phyloP scores from a whole-genome alignment of 352 stramenopile genomes.

The Phytophthora constricta region DNA sequence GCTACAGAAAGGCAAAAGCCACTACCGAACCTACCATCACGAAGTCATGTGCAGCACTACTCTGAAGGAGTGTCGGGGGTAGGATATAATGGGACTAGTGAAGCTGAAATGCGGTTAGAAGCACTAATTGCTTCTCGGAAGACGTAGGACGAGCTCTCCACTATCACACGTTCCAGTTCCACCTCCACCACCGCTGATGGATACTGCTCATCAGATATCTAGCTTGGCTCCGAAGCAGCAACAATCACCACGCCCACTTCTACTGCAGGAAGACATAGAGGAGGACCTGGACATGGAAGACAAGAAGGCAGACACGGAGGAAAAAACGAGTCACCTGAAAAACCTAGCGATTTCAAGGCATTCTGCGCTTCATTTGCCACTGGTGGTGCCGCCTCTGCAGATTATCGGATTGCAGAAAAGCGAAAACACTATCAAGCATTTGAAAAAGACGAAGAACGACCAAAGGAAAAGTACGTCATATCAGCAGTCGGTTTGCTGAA shows the following conservation, averaged over 20 bases:
- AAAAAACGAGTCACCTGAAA: constrained; percentile 5
- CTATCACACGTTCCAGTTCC: background rate
- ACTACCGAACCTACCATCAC: constrained; percentile 22
- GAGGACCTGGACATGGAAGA: constrained; percentile 10
- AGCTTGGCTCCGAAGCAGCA: background rate
- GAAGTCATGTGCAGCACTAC: constrained; percentile 29
- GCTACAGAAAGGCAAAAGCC: constrained; percentile 13
- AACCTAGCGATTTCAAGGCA: constrained; percentile 30
- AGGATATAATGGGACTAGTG: constrained; percentile 17
- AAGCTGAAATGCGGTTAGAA: constrained; percentile 25
- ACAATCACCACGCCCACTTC: background rate
- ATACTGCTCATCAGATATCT: background rate
- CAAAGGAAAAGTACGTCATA: constrained; percentile 33
- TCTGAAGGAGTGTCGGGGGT: constrained; percentile 8
- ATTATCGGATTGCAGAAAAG: constrained; percentile 26
- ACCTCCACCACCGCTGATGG: background rate
- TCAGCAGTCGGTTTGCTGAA: background rate
- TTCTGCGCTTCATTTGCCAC: constrained; percentile 45
- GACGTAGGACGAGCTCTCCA: constrained; percentile 6
- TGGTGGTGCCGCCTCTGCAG: constrained; percentile 31
- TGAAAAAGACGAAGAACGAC: constrained; percentile 18
- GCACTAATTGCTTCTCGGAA: constrained; percentile 31
- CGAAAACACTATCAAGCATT: constrained; percentile 37
- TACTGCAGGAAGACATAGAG: background rate
- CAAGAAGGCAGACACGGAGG: constrained; percentile 1